Base-by-base conservation (phyloP, 1,139 yeast species). In the Protomyces pachydermus region DNA sequence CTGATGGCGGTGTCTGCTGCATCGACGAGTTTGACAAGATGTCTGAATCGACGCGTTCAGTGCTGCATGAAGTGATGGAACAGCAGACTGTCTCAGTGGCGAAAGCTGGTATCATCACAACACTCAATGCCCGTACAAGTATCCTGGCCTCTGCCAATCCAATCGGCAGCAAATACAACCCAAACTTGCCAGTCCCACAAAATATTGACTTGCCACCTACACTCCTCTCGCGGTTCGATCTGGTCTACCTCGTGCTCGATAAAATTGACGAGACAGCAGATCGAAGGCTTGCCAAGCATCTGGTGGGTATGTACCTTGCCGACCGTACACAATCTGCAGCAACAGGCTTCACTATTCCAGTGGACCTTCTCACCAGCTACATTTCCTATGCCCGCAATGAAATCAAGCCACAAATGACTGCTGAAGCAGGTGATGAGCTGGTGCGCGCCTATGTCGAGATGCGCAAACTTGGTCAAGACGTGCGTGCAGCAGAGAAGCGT, bases 1-100 rank as follows among this genome's bases (percentile, higher is more conserved):
- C 97, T 6, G 99, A 93, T 76, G 98, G 98, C 65, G 99, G 99
- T 78, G 86, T 93, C 63, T 93, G 98, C 79, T 95, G 98, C 77
- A 93, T 93, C 74, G 99, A 93, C 79, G 99, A 93, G 78, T 93
- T 93, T 73, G 99, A 93, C 77, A 93, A 93, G 76, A 93, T 93
- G 99, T 83, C 87, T 67, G 98, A 93, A 71, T 78, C 96, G 1
- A 93, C 98, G 0, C 80, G 98, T 72, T 90, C 97, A 2, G 98
- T 93, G 16, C 79, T 93, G 66, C 99, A 93, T 75, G 98, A 93
- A 81, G 98, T 95, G 25, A 93, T 93, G 98, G 98, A 93, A 79
- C 98, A 93, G 75, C 98, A 93, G 75, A 93, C 98, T 0, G 93
- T 93, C 54, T 91, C 98, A 12, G 90, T 93, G 71, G 98, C 98